Percentiles rank a stretch among this genome's conserved stretches.
These are phyloP conservation scores for Martiniozyma abietophila DNA, from an alignment of 805 yeast species.

Conservation along the genomic window DNA sequence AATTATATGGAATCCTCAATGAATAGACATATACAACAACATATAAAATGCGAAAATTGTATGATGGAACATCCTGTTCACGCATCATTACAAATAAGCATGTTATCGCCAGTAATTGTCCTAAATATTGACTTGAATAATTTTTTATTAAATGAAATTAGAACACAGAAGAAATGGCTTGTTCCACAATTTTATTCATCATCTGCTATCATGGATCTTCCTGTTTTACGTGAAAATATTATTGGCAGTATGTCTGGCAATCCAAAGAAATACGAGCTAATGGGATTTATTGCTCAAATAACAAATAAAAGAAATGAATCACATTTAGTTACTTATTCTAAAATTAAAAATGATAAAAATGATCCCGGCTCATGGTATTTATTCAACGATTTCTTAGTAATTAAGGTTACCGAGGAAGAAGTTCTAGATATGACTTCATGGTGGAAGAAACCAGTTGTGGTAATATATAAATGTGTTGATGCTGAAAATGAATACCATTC, in stretches of 20 bases:
- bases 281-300: constrained; percentile 65
- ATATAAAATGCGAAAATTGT: constrained; percentile 46
- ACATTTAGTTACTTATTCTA: constrained; percentile 43
- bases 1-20: constrained; percentile 55
- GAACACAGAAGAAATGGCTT: constrained; percentile 47
- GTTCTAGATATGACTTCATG: constrained; percentile 60
- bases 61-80: constrained; percentile 45
- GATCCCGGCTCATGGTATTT: constrained; percentile 50
- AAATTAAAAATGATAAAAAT: constrained; percentile 12
- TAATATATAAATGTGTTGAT: constrained; percentile 51
- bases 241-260: constrained; percentile 17
- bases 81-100: constrained; percentile 39
- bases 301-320: constrained; percentile 44
- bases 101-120: constrained; percentile 56
- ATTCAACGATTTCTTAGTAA: constrained; percentile 87
- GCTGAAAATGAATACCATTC: constrained; percentile 33
- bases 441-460: constrained; percentile 80
- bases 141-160: constrained; percentile 45
- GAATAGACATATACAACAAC: constrained; percentile 40
- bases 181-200: constrained; percentile 45
- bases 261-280: constrained; percentile 43
- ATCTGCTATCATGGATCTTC: constrained; percentile 21
- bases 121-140: constrained; percentile 48
- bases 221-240: constrained; percentile 18
- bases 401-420: constrained; percentile 63